Conservation (phyloP, 208 protist genomes). For the Wallacemonas collosoma region DNA sequence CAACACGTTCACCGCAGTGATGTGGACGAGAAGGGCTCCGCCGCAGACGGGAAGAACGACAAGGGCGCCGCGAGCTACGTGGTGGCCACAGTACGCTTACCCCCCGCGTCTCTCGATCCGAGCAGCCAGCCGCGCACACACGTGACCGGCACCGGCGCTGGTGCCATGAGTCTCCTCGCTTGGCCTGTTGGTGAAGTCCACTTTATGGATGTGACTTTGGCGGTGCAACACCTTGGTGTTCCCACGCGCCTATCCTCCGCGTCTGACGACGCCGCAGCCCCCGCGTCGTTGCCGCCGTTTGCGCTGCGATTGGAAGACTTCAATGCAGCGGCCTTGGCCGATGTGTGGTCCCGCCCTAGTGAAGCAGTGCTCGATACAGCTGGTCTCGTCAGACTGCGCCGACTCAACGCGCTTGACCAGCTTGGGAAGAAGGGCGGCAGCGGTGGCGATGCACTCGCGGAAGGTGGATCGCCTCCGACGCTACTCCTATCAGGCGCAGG, state of each 20-base stretch:
- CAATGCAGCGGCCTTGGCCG: background rate
- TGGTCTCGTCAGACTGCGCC: constrained; percentile 17
- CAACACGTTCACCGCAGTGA: background rate
- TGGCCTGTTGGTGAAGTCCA: constrained; percentile 58
- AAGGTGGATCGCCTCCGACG: background rate
- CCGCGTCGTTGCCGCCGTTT: constrained; percentile 1
- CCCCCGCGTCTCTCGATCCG: constrained; percentile 40
- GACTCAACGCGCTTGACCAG: background rate
- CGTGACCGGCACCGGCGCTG: constrained; percentile 22
- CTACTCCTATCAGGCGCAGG: background rate
- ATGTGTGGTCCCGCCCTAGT: constrained; percentile 22
- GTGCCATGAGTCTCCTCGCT: constrained; percentile 20
- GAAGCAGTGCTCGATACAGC: constrained; percentile 10
- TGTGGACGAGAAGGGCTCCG: background rate
- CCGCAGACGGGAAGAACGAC: too few species aligned
- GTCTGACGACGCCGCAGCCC: too few species aligned
- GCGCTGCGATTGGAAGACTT: constrained; percentile 28
- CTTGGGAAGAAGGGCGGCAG: background rate
- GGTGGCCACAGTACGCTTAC: constrained; percentile 46
- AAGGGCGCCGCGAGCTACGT: constrained; percentile 9
- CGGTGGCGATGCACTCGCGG: background rate
- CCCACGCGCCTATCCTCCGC: background rate
- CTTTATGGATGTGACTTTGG: constrained; percentile 49
- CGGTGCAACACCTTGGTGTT: background rate
- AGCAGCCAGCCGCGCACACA: background rate